Conservation (phyloP, 2,329 filamentous ascomycete species). For the Fusarium devonianum region DNA sequence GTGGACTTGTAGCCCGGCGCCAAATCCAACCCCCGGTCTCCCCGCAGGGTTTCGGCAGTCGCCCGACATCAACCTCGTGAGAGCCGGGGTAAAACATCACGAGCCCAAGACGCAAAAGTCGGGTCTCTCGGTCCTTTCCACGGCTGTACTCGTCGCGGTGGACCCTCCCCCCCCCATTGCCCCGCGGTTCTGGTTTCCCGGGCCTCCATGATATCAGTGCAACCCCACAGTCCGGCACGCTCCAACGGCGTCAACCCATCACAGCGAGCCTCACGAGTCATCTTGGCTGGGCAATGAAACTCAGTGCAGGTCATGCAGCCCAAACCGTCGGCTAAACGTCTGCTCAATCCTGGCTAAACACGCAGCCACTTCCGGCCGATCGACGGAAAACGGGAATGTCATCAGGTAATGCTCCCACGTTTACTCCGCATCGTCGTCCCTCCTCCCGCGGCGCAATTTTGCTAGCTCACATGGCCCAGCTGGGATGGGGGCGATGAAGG, state of each 20-base stretch:
- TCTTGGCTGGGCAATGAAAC: background rate
- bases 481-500: background rate
- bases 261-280: conserved; percentile 9
- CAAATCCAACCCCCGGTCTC: conserved; percentile 12
- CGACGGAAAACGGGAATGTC: conserved; percentile 26
- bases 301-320: conserved; percentile 1
- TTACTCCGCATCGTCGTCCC: conserved; percentile 12
- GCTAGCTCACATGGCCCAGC: conserved; percentile 6
- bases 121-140: conserved; percentile 33
- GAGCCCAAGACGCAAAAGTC: conserved; percentile 23
- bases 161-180: too few species aligned
- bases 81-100: conserved; percentile 9
- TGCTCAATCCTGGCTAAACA: conserved; percentile 12
- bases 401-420: conserved; percentile 19
- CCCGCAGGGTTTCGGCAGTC: conserved; percentile 30
- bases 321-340: conserved; percentile 1
- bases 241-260: conserved; percentile 19
- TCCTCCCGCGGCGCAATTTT: conserved; percentile 7
- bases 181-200: conserved; percentile 19
- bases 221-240: conserved; percentile 4
- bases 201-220: conserved; percentile 27
- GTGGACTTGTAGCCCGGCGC: background rate
- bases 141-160: conserved; percentile 34
- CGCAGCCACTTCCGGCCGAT: background rate
- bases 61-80: conserved; percentile 10